Percentiles rank a stretch among this genome's conserved stretches.
These are phyloP conservation scores for Hyphodiscus sp. DNA, from an alignment of 2,329 filamentous ascomycete genomes.

Conservation along the genomic window DNA sequence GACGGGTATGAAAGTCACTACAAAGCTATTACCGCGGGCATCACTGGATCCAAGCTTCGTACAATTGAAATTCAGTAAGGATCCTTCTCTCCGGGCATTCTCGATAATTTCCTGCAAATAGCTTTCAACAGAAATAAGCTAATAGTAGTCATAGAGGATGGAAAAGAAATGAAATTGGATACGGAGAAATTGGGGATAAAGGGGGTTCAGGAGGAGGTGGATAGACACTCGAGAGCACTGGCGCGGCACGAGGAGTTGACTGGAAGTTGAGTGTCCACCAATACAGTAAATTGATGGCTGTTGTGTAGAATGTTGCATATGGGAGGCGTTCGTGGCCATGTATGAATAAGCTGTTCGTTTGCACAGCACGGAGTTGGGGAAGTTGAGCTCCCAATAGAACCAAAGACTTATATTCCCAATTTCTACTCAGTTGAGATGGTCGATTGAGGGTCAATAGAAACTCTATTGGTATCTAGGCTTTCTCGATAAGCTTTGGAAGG, in stretches of 20 bases:
- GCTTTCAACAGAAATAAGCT: conserved; percentile 8
- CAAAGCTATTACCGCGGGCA: conserved; percentile 64
- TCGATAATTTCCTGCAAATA: not conserved
- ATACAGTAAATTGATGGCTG: conserved; percentile 1
- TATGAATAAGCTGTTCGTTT: not conserved
- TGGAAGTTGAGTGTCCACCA: conserved; percentile 31
- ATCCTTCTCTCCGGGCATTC: not conserved
- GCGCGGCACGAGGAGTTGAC: conserved; percentile 76
- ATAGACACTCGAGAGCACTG: conserved; percentile 78
- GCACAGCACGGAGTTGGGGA: not conserved
- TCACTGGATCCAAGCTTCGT: conserved; percentile 65
- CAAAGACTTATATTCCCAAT: not conserved
- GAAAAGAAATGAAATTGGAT: conserved; percentile 81
- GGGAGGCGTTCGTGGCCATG: conserved; percentile 21
- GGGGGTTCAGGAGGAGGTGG: conserved; percentile 80
- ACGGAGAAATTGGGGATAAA: conserved; percentile 76
- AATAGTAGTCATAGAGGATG: conserved; percentile 61
- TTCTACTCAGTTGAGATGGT: not conserved
- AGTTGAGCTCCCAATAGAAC: not conserved
- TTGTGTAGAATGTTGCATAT: conserved; percentile 20
- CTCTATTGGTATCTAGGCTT: too few species aligned
- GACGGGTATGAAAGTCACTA: conserved; percentile 66
- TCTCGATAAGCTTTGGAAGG: too few species aligned
- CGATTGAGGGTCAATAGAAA: too few species aligned
- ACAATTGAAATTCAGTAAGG: conserved; percentile 77